Conservation (phyloP, 371 early-diverging fungal species). For the Mortierella sp. region DNA sequence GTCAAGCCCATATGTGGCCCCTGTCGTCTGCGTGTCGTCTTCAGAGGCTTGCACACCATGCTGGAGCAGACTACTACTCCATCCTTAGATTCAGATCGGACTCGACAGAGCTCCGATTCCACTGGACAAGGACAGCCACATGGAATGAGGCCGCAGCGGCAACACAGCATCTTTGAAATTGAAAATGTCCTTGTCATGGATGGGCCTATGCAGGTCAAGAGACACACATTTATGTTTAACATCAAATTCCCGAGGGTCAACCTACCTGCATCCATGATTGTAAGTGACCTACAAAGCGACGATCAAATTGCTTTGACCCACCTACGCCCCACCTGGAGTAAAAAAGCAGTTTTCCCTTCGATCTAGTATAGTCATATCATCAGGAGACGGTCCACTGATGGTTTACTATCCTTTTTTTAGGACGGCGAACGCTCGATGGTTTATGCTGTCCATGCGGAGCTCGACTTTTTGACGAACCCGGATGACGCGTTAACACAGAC, state of each 20-base stretch:
- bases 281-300: conserved; percentile 10
- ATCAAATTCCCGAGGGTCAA: conserved; percentile 50
- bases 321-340: background rate
- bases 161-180: conserved; percentile 34
- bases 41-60: conserved; percentile 30
- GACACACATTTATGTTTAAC: conserved; percentile 50
- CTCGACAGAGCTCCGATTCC: conserved; percentile 16
- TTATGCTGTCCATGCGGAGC: conserved; percentile 31
- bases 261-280: conserved; percentile 43
- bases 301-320: too few relatives aligned
- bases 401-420: conserved; percentile 9
- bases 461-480: conserved; percentile 31
- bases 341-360: background rate
- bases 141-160: background rate
- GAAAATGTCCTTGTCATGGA: conserved; percentile 39
- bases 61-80: conserved; percentile 10
- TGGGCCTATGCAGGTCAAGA: conserved; percentile 28
- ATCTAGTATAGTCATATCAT: too few relatives aligned
- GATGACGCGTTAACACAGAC: conserved; percentile 16
- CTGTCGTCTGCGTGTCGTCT: conserved; percentile 41
- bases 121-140: background rate
- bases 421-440: conserved; percentile 36
- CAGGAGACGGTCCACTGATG: background rate
- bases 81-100: background rate
- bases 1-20: conserved; percentile 28